Evolutionary conservation across 805 yeast species (phyloP).

Genomic region (Hanseniaspora meyeri): DNA sequence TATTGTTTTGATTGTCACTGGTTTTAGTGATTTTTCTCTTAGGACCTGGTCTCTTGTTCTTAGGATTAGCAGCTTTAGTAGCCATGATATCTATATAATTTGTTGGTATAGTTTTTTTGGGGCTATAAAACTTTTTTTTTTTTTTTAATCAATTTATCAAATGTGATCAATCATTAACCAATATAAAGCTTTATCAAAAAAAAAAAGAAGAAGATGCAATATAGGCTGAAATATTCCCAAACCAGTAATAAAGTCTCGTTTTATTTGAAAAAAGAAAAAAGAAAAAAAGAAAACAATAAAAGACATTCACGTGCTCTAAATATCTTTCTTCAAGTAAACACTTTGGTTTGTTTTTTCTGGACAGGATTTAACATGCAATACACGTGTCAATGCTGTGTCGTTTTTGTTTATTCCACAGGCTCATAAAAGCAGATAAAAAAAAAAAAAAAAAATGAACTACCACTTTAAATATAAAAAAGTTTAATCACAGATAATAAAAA

Average conservation of each 20-base stretch:
- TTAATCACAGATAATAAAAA: too few relatives aligned
- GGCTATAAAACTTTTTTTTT: too few relatives aligned
- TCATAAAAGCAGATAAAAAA: too few relatives aligned
- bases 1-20: background rate
- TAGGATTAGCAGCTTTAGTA: background rate
- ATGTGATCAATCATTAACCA: too few relatives aligned
- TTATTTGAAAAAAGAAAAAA: background rate
- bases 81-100: background rate
- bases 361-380: too few relatives aligned
- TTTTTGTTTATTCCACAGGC: too few relatives aligned
- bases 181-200: too few relatives aligned
- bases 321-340: too few relatives aligned
- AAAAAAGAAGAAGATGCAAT: too few relatives aligned
- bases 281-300: background rate
- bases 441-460: background rate
- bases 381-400: background rate
- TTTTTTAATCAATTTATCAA: background rate
- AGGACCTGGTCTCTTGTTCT: background rate
- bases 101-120: background rate
- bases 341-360: too few relatives aligned
- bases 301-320: background rate
- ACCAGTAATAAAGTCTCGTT: background rate
- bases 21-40: conserved; percentile 9
- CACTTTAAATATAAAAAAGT: background rate
- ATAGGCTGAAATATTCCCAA: background rate